phyloP scores from a whole-genome alignment of 805 yeast genomes.

The Maudiozyma serrabonitensis region DNA sequence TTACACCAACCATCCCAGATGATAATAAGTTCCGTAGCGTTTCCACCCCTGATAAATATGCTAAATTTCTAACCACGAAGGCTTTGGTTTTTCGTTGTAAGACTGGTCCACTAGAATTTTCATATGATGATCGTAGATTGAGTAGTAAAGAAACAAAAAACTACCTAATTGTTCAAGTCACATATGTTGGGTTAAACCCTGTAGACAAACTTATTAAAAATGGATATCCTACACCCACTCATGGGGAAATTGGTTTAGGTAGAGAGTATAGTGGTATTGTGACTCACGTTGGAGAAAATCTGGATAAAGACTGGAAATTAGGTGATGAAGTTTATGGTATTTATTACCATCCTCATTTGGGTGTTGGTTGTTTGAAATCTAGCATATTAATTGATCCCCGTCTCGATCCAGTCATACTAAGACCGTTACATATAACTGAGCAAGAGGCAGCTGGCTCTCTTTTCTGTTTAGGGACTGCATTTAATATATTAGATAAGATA shows the following conservation, averaged over 20 bases:
- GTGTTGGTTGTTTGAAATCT: slow-evolving; percentile 50
- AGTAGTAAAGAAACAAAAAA: slow-evolving; percentile 36
- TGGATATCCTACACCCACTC: slow-evolving; percentile 41
- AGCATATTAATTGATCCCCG: slow-evolving; percentile 45
- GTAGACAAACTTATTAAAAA: slow-evolving; percentile 53
- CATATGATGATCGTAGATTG: slow-evolving; percentile 42
- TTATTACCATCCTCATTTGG: slow-evolving; percentile 40
- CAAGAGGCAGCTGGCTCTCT: slow-evolving; percentile 59
- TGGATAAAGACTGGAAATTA: slow-evolving; percentile 31
- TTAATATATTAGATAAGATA: slow-evolving; percentile 31
- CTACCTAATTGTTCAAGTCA: slow-evolving; percentile 48
- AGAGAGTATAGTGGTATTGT: slow-evolving; percentile 60
- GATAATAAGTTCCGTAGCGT: slow-evolving; percentile 28
- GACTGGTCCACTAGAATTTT: slow-evolving; percentile 33
- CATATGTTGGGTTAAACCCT: slow-evolving; percentile 54
- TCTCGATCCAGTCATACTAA: slow-evolving; percentile 38
- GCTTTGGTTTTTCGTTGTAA: slow-evolving; percentile 35
- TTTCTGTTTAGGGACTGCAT: slow-evolving; percentile 56
- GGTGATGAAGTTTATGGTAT: slow-evolving; percentile 65
- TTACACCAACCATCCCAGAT: slow-evolving; percentile 3
- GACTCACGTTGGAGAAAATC: slow-evolving; percentile 43
- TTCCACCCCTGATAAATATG: slow-evolving; percentile 41
- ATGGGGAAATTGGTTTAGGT: slow-evolving; percentile 56
- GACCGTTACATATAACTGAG: slow-evolving; percentile 38
- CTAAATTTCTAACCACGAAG: slow-evolving; percentile 42